Evolutionary conservation across 139 green algal species (phyloP), one percentile per base, ranked within the genome.

Genomic region (Yamagishiella unicocca): DNA sequence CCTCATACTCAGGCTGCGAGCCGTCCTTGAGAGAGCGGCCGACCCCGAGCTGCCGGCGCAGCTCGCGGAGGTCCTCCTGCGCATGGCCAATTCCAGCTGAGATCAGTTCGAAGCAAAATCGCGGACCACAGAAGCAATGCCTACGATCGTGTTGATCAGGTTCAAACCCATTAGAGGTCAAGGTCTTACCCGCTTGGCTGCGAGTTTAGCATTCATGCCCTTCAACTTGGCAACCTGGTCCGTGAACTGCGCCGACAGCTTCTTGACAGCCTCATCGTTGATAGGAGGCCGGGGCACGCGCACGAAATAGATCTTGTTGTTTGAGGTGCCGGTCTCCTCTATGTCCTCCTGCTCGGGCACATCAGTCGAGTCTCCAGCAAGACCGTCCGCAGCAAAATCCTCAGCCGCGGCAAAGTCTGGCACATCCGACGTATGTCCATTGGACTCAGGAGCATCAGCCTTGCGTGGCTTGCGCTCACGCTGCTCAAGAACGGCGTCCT

Each of bases 1-100:
- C 92, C 66, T 93, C 84, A 46, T 84, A 95, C 89, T 95, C 92
- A 1, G 92, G 92, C 73, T 89, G 76, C 12, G 88, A 91, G 3
- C 62, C 87, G 17, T 90, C 89, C 78, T 92, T 91, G 9, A 95
- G 64, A 3, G 76, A 85, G 12, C 76, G 61, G 19, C 89, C 92
- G 21, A 92, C 68, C 42, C 12, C 31, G 53, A 93, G 87, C 83
- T 94, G 92, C 33, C 81, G 77, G 17, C 89, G 82, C 33, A 94
- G 84, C 67, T 89, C 89, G 29, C 87, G 88, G 21, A 90, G 40
- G 35, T 92, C 92, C 7, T 90, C 92, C 92, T 95, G 90, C 64
- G 66, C 17, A 53, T 24, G 22, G 46, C 7, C 35, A 43, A 19
- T 40, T 62, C 2, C 61, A 84, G 54, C 29, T 24, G 71, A 82